A percentile compares a stretch with the other conserved stretches of the same genome.
Conservation (phyloP, 2,329 filamentous ascomycete species). For the Cyanodermella asteris region DNA sequence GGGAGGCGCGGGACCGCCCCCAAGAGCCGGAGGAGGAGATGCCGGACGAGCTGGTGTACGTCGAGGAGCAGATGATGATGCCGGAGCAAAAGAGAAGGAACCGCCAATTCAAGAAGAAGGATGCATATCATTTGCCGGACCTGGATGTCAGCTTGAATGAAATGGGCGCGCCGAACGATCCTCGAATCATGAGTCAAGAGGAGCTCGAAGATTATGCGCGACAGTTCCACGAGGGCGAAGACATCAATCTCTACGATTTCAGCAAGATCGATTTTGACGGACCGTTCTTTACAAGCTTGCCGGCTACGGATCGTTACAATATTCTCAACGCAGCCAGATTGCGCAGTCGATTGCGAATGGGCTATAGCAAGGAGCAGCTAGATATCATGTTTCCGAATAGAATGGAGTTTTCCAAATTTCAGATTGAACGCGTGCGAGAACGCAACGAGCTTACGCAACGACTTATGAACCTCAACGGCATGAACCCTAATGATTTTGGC, state of each 20-base stretch:
- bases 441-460: constrained; percentile 86
- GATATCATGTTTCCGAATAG: constrained; percentile 93
- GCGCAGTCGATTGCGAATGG: constrained; percentile 78
- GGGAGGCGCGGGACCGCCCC: constrained; percentile 19
- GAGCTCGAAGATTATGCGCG: constrained; percentile 84
- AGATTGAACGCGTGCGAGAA: constrained; percentile 83
- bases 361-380: constrained; percentile 84
- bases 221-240: constrained; percentile 80
- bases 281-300: constrained; percentile 81
- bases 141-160: constrained; percentile 54
- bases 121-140: constrained; percentile 87
- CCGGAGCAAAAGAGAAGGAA: constrained; percentile 50
- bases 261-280: constrained; percentile 97
- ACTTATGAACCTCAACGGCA: constrained; percentile 82
- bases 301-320: constrained; percentile 80
- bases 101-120: constrained; percentile 70
- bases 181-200: constrained; percentile 85
- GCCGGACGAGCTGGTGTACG: constrained; percentile 62
- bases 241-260: constrained; percentile 79
- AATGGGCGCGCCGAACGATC: constrained; percentile 81
- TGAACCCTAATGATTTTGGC: constrained; percentile 52
- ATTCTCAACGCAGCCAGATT: constrained; percentile 86
- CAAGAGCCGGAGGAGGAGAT: constrained; percentile 46
- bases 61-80: constrained; percentile 69
- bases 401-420: constrained; percentile 91